A percentile compares a stretch with the other conserved stretches of the same genome.
Evolutionary conservation across 1,284 basidiomycete species (phyloP).

Genomic region (Ustilago nuda): DNA sequence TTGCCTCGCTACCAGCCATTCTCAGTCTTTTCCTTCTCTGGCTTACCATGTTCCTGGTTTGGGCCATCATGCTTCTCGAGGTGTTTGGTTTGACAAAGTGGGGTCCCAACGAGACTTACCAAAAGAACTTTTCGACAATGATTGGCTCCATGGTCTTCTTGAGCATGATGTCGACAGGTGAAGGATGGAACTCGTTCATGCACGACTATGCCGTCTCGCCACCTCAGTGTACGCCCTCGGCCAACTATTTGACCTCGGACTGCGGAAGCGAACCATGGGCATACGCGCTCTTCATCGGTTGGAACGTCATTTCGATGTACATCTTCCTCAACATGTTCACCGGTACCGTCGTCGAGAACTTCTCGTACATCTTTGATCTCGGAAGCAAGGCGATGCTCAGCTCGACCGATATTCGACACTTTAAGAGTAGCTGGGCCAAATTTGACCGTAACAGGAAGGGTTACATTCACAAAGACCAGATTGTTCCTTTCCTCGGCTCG

Average conservation of each 20-base stretch:
- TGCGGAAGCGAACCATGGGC: conserved; percentile 90
- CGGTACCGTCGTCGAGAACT: conserved; percentile 95
- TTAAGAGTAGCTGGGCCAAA: conserved; percentile 93
- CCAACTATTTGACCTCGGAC: conserved; percentile 79
- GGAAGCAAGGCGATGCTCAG: conserved; percentile 85
- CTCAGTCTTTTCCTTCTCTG: conserved; percentile 87
- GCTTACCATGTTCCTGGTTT: conserved; percentile 92
- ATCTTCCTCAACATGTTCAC: conserved; percentile 79
- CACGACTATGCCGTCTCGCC: conserved; percentile 74
- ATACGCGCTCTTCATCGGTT: conserved; percentile 88
- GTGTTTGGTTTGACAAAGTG: conserved; percentile 93
- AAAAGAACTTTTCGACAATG: conserved; percentile 85
- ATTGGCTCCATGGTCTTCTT: conserved; percentile 87
- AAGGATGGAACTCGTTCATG: conserved; percentile 69
- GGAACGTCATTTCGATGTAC: conserved; percentile 93
- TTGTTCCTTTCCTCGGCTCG: conserved; percentile 79
- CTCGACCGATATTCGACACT: conserved; percentile 76
- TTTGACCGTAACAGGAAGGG: conserved; percentile 84
- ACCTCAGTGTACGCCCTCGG: conserved; percentile 81
- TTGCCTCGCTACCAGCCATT: conserved; percentile 88
- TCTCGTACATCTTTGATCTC: conserved; percentile 93
- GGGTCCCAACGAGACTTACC: conserved; percentile 77
- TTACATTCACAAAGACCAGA: conserved; percentile 78
- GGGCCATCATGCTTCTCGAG: conserved; percentile 88
- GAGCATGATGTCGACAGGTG: conserved; percentile 73